Conservation (phyloP, 2,329 filamentous ascomycete species). For the Verticillium zaregamsianum region DNA sequence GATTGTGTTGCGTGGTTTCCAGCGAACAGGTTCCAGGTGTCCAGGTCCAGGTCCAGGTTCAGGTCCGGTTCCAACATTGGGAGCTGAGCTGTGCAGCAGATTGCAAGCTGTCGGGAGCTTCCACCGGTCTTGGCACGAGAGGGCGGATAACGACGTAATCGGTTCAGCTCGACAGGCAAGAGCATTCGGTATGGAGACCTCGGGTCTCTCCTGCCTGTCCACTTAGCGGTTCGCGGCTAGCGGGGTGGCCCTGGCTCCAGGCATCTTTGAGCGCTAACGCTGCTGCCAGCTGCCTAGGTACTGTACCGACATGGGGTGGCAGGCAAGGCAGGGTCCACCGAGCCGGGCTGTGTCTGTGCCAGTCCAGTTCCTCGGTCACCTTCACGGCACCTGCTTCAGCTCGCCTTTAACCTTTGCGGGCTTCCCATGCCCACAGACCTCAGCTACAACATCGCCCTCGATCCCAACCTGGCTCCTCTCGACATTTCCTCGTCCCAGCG, state of each 20-base stretch:
- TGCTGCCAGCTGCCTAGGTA: background rate
- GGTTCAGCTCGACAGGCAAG: background rate
- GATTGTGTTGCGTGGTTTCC: background rate
- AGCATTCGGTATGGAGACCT: background rate
- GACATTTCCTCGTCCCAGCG: background rate
- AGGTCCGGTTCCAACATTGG: background rate
- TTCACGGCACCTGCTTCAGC: background rate
- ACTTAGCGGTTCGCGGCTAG: background rate
- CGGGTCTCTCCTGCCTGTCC: background rate
- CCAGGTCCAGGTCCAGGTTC: background rate
- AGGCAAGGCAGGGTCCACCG: background rate
- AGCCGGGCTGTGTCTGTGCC: background rate
- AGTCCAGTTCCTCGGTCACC: background rate
- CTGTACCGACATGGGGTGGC: background rate
- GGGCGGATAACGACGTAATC: background rate
- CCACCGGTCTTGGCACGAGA: background rate
- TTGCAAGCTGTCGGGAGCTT: background rate
- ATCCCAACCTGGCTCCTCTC: background rate
- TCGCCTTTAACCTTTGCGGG: background rate
- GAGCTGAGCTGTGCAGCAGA: background rate
- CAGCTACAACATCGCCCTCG: background rate
- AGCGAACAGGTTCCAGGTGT: background rate
- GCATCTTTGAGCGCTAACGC: background rate
- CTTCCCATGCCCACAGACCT: background rate
- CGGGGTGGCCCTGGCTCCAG: background rate